Percentiles rank a stretch among this genome's conserved stretches.
phyloP scores from a whole-genome alignment of 305 asterid species.

The Fraxinus sp. region DNA sequence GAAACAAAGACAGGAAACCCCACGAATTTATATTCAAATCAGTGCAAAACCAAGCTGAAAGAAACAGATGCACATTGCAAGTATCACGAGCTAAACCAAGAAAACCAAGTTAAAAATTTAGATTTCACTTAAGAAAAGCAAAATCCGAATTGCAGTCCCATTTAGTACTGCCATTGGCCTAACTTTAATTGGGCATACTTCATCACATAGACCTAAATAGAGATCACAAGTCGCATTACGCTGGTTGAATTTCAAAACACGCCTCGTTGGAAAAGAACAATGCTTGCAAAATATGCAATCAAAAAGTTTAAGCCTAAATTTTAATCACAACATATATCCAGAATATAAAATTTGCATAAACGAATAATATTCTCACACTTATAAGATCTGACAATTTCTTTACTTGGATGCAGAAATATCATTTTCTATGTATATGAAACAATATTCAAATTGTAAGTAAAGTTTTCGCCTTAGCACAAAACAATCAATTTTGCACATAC shows the following conservation, averaged over 20 bases:
- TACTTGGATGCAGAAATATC: not conserved
- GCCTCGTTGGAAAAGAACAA: not conserved
- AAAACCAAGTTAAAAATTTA: too few relatives aligned
- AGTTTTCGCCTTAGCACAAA: not conserved
- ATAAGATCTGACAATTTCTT: not conserved
- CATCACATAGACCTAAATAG: not conserved
- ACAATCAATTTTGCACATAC: not conserved
- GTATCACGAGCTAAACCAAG: too few relatives aligned
- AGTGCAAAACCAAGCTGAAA: too few relatives aligned
- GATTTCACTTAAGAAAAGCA: too few relatives aligned
- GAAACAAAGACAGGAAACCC: too few relatives aligned
- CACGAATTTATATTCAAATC: too few relatives aligned
- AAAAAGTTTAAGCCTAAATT: not conserved
- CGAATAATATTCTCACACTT: not conserved
- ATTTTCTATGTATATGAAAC: not conserved
- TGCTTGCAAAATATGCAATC: not conserved
- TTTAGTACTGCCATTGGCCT: not conserved
- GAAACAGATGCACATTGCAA: too few relatives aligned
- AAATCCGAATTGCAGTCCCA: not conserved
- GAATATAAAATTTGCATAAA: not conserved
- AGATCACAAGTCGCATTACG: not conserved
- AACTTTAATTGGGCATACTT: not conserved
- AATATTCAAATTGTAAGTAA: not conserved
- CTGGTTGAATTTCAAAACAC: not conserved
- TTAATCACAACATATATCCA: not conserved